These are phyloP conservation scores for Cystofilobasidium bisporidii DNA, from an alignment of 768 basidiomycete species.

Conservation along the genomic window DNA sequence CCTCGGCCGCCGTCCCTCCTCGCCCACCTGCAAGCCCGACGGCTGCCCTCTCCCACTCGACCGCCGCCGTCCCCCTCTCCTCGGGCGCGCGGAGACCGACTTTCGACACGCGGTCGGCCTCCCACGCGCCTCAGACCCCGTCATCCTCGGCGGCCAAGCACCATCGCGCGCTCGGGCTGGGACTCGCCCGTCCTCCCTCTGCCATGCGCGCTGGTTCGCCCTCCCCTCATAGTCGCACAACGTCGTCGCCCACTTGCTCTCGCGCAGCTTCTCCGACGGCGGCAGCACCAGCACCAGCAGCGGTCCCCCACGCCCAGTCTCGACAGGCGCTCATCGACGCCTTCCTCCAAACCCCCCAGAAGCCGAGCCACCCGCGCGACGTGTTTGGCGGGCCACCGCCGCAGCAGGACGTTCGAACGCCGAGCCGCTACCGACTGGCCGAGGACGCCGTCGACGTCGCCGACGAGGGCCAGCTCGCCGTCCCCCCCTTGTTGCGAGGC, in stretches of 20 bases:
- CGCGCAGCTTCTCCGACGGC: not conserved
- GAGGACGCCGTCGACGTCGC: not conserved
- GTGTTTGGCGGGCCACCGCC: not conserved
- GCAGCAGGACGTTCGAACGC: slow-evolving; percentile 8
- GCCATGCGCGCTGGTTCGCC: too few species aligned
- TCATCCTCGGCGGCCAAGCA: too few species aligned
- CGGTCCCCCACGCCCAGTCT: not conserved
- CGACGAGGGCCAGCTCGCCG: too few species aligned
- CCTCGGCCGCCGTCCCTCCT: not conserved
- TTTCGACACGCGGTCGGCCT: too few species aligned
- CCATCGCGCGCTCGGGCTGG: too few species aligned
- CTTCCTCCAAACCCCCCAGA: slow-evolving; percentile 10
- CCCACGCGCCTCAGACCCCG: too few species aligned
- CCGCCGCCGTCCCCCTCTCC: not conserved
- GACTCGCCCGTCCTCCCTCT: too few species aligned
- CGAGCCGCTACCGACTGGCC: slow-evolving; percentile 16
- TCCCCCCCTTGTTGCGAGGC: too few species aligned
- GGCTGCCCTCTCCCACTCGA: not conserved
- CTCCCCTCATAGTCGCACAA: too few species aligned
- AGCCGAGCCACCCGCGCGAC: not conserved
- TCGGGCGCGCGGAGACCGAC: not conserved
- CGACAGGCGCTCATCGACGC: not conserved
- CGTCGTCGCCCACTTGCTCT: too few species aligned
- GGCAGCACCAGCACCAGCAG: not conserved
- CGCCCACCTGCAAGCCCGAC: not conserved